Evolutionary conservation across 2,329 filamentous ascomycete genomes (phyloP), one percentile per base, ranked within the genome.

Genomic region (Fusarium sp.): DNA sequence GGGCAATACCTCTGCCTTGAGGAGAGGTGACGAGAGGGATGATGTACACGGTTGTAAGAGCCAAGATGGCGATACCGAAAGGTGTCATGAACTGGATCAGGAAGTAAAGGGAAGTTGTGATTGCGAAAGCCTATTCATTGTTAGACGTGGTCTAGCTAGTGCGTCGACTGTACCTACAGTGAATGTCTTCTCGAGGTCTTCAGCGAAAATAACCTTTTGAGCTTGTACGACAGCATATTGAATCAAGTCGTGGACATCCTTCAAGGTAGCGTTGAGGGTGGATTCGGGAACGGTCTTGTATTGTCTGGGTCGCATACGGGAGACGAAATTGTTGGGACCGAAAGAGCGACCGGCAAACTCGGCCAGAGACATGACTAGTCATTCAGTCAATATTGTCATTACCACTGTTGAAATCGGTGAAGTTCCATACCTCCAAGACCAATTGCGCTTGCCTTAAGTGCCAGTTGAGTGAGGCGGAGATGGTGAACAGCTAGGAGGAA

Each of bases 271-370:
- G 0, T 72, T 72, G 34, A 72, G 64, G 9, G 65, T 70, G 0
- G 67, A 63, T 28, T 72, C 70, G 0, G 69, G 69, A 7, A 72
- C 47, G 6, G 50, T 70, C 28, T 69, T 67, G 34, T 72, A 72
- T 12, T 72, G 52, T n/a, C 16, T 20, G 15, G 70, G 70, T 33
- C 70, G 67, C 10, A 72, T 62, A 2, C 67, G 64, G 16, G 69
- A 47, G 0, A 72, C 50, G 7, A 72, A 50, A 7, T 67, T 72
- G 16, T 72, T 53, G 2, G 67, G 57, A 2, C 67, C 65, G 6
- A 72, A 72, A 0, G 51, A 47, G 4, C 69, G 64, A n/a, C 65
- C 57, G 4, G 55, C 64, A 15, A 69, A 70, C 18, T 72, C 70
- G 5, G 67, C 58, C 5, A 61, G 12, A 9, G 70, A 66, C 34